Base-by-base conservation (phyloP, 1,284 basidiomycete genomes). In the Wallemia ichthyophaga region DNA sequence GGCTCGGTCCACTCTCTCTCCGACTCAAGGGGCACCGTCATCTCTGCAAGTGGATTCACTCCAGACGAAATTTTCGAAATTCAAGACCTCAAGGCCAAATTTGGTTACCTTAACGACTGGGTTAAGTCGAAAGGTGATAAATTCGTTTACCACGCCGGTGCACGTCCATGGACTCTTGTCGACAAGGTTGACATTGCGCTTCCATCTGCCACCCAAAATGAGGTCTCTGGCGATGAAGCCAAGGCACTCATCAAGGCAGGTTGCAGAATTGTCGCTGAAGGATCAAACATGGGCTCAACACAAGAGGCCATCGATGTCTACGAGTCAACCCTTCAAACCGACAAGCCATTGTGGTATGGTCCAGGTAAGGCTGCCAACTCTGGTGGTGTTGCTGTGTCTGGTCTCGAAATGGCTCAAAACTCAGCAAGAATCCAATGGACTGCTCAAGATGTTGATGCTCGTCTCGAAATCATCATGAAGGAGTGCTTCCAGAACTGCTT, bases 391-490 rank as follows among this genome's bases (percentile, higher is more conserved):
- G 78, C 78, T 19, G 79, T 81, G 24, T 79, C 77, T 21, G 80
- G 79, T 61, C 76, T 85, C 63, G 83, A 85, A 73, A 84, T 85
- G 82, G 79, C 80, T 11, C 82, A 85, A 71, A 82, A 83, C 74
- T 80, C 78, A 65, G 76, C 78, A 64, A 73, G 81, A 55, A 73
- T 80, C 55, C 72, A 74, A 58, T 63, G 63, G 64, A 83, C 81
- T 81, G 71, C 77, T n/a, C 71, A 74, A 63, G 78, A 81, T 66
- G 82, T 85, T 59, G 82, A 85, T 69, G 69, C 68, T 21, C 81
- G 80, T 73, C 73, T 85, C 63, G 80, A 81, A 72, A 73, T 73
- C 62, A 85, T 85, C 71, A 85, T 85, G 83, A 71, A 75, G 59
- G 76, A 76, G 62, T 81, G 78, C 68, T 71, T 75, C 63, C 71